Base-by-base conservation (phyloP, 2,329 filamentous ascomycete species). In the Trichoderma afroharzianum region DNA sequence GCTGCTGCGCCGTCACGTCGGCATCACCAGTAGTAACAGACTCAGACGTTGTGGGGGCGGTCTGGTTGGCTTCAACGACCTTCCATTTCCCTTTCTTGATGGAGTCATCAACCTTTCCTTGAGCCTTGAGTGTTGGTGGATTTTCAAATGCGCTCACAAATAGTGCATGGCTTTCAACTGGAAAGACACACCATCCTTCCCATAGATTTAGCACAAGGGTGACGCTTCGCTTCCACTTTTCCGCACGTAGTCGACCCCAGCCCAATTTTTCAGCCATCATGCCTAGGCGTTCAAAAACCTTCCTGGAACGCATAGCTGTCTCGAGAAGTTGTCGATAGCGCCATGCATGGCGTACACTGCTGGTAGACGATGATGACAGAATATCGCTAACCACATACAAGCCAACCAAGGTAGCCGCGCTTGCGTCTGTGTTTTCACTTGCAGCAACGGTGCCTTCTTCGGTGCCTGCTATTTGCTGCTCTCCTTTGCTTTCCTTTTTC, bases 261-360 rank as follows among this genome's bases (percentile, higher is more conserved):
- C 86, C 86, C 26, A 92, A 82, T 68, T 88, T 90, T 76, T 91
- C 90, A 8, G 94, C 90, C 72, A 97, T 87, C 70, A 88, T 83
- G 1, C 94, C 94, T 3, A 98, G 86, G 58, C 88, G 86, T 77
- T 93, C 92, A 76, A 97, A 97, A 0, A 91, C 89, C 71, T 89
- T 88, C 70, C 90, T 88, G 9, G 88, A 83, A 33, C 88, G 89
- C 28, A 98, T 84, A 1, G 91, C 89, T 0, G 85, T 84, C 79
- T 97, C 94, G 73, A 97, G 94, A 3, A 95, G 86, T 74, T 92
- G 90, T 26, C 94, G 87, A 78, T 94, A 97, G 68, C 94, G 91
- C 93, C 94, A 97, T 3, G 93, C 93, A 79, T 95, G 93, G 2
- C 93, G 90, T 28, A 95, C 90, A 2, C 91, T 92, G 74, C 92